Evolutionary conservation across 2,329 filamentous ascomycete genomes (phyloP), one percentile per base, ranked within the genome.

Genomic region (Lizonia empirigonia): DNA sequence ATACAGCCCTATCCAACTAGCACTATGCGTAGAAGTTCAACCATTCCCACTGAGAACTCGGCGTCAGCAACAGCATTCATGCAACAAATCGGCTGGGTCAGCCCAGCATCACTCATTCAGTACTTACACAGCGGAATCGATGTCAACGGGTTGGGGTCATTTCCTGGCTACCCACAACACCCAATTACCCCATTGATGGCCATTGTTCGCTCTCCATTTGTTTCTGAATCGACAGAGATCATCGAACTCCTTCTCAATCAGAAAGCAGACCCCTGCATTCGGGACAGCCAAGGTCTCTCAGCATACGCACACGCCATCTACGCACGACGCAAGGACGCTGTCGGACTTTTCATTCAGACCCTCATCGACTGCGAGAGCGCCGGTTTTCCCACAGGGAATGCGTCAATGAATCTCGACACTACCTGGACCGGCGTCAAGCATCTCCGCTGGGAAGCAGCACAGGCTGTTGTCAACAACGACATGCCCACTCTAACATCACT

Each of bases 391-490:
- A 53, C 50, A 19, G 50, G 50, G 4, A 39, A 44, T 20, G 50
- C 50, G 5, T 53, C 50, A 1, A 39, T 53, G 34, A 53, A 40
- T 18, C 23, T 53, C 7, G 50, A 53, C 24, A 44, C 50, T 3
- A 40, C 44, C 24, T 53, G 50, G 50, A 53, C 50, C 13, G 50
- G 50, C 7, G 50, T 24, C 34, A 53, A 53, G 27, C 50, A 53
- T 20, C 50, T 53, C 16, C 44, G 33, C 20, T 53, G 50, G 50
- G 50, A 53, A 33, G 50, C 50, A 5, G 50, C 50, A 13, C 22
- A 39, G 32, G 50, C 50, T 12, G 18, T 53, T 29, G 27, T 53
- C 26, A 27, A 49, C 39, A 29, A 49, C 26, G 44, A 53, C 9
- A 29, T 53, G 35, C 18, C 37, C 13, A 35, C 50, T 7, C 50